These are phyloP conservation scores for Heimioporus sp. DNA, from an alignment of 768 basidiomycete species.

Conservation along the genomic window DNA sequence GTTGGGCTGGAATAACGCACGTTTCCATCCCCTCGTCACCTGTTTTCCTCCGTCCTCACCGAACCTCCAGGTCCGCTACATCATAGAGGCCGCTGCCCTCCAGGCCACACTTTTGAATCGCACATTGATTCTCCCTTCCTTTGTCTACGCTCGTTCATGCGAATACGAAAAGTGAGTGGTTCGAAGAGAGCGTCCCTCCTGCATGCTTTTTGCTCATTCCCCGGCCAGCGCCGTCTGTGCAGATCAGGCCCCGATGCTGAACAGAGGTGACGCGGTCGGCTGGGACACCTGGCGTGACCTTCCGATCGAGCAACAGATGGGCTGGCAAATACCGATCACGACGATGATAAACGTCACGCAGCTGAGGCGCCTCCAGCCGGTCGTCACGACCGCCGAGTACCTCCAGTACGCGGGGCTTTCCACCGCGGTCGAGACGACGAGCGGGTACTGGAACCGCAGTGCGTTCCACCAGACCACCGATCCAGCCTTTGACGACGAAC, in stretches of 20 bases:
- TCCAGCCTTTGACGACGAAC: slow-evolving; percentile 15
- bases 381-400: slow-evolving; percentile 38
- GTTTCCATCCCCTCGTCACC: slow-evolving; percentile 8
- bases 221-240: slow-evolving; percentile 32
- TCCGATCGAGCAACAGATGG: slow-evolving; percentile 33
- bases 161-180: slow-evolving; percentile 36
- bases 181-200: background rate
- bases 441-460: slow-evolving; percentile 37
- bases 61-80: slow-evolving; percentile 38
- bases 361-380: slow-evolving; percentile 33
- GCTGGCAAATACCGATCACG: slow-evolving; percentile 31
- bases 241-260: slow-evolving; percentile 40
- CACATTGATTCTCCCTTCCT: slow-evolving; percentile 40
- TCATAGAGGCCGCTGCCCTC: slow-evolving; percentile 39
- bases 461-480: slow-evolving; percentile 22
- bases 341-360: slow-evolving; percentile 41
- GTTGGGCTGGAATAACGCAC: slow-evolving; percentile 46
- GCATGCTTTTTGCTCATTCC: background rate
- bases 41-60: background rate
- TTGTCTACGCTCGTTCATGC: slow-evolving; percentile 44
- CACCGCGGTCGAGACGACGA: slow-evolving; percentile 32
- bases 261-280: slow-evolving; percentile 39
- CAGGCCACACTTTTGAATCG: slow-evolving; percentile 40
- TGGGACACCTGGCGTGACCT: slow-evolving; percentile 37
- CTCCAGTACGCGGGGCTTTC: slow-evolving; percentile 35